Conservation (phyloP, 495 filamentous ascomycete genomes). For the Talaromyces thailandensis region DNA sequence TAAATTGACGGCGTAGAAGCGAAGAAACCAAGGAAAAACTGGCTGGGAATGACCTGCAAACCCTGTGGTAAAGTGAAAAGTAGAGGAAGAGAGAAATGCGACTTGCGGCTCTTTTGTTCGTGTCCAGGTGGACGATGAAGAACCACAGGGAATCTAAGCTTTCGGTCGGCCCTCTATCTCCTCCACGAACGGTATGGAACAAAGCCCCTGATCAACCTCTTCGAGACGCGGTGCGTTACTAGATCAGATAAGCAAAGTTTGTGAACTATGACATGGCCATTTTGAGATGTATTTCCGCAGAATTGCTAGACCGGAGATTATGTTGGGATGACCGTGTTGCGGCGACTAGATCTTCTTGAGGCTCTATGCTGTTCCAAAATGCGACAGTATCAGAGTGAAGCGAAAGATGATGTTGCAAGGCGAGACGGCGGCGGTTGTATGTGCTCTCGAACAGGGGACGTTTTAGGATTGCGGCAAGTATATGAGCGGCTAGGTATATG, state of each 20-base stretch:
- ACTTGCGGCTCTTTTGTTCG: background rate
- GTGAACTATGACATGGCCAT: background rate
- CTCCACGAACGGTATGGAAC: background rate
- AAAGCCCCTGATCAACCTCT: background rate
- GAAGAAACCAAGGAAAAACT: background rate
- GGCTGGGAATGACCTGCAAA: constrained; percentile 1
- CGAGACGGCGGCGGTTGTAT: background rate
- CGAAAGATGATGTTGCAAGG: background rate
- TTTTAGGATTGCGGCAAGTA: background rate
- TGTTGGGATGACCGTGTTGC: background rate
- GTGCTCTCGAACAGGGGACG: background rate
- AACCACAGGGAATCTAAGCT: background rate
- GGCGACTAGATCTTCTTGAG: background rate
- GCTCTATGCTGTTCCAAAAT: background rate
- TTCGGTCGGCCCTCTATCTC: background rate
- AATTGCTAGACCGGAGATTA: background rate
- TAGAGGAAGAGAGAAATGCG: background rate
- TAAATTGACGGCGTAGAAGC: background rate
- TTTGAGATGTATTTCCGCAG: background rate
- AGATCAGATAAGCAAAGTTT: background rate
- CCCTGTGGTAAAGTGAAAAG: background rate
- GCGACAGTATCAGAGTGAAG: background rate
- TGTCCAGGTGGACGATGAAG: background rate
- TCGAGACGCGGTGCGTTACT: background rate
- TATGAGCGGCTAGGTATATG: background rate